Percentiles rank a stretch among this genome's conserved stretches.
Conservation (phyloP, 306 rosid species). For the Castanea sativa region DNA sequence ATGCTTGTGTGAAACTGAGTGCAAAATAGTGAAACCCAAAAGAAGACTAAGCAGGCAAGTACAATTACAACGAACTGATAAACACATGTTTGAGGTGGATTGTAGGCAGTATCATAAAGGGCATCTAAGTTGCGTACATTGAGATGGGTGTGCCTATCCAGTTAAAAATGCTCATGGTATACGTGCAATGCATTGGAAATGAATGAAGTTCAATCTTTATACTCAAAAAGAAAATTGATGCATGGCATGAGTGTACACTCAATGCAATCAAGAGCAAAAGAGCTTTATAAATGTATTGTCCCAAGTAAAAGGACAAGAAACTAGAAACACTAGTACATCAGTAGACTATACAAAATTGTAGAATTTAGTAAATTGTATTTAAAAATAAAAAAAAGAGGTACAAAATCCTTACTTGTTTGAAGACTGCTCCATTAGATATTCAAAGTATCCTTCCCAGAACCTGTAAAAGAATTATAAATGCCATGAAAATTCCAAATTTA, state of each 20-base stretch:
- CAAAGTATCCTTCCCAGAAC: slow-evolving; percentile 99
- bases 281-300: not conserved
- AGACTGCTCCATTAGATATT: slow-evolving; percentile 83
- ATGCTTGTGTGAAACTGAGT: no score
- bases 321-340: not conserved
- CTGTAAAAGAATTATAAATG: slow-evolving; percentile 41
- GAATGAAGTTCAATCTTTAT: no score
- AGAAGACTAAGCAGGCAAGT: no score
- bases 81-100: no score
- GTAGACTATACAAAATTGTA: not conserved
- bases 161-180: no score
- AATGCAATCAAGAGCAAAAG: not conserved
- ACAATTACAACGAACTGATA: no score
- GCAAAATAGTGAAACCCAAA: no score
- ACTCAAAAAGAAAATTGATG: no score
- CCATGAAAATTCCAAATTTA: not conserved
- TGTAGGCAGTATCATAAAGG: no score
- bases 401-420: slow-evolving; percentile 66
- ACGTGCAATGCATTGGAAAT: no score
- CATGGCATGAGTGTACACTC: not conserved
- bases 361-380: not conserved
- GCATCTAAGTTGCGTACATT: no score
- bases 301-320: not conserved
- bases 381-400: slow-evolving; percentile 9
- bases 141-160: no score